Base-by-base conservation (phyloP, 768 basidiomycete genomes). In the Boletus sp. region DNA sequence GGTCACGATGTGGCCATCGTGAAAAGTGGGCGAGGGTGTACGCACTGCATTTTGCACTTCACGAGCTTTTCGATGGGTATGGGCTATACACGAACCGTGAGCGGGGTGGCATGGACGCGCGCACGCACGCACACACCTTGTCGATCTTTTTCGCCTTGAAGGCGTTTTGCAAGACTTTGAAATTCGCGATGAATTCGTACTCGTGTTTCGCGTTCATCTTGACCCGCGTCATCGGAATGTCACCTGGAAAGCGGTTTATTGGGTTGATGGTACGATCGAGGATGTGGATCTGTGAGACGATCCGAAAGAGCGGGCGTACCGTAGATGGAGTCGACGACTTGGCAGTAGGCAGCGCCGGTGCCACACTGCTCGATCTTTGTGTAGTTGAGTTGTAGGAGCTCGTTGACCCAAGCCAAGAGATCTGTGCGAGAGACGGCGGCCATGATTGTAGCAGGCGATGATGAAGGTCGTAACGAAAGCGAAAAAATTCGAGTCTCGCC, bases 1-100 rank as follows among this genome's bases (percentile, higher is more conserved):
- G 17, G 54, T 66, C 55, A 73, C 59, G 57, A 58, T 45, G 39
- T 17, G 46, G 24, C 14, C 24, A 62, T 62, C 44, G 47, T 47
- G 45, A 12, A 47, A n/a, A 18, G 50, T 10, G 14, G 39, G 35
- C 7, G 14, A 39, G 60, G 33, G 29, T 56, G 47, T 50, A 86
- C 90, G 71, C 76, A 91, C 89, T 98, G 96, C 95, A 98, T 98
- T 78, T 98, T 98, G 79, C 97, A 99, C 76, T 95, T 95, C 47
- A 92, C 85, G 37, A 99, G 85, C 66, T 81, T 88, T 65, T 98
- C 96, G n/a, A 99, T 89, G 7, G 83, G 91, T 71, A 99, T 94
- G 29, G 95, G 95, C 93, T 97, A 64, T 10, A 35, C 20, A 47
- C 3, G 45, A n/a, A 30, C 30, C 39, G 44, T 62, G 53, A 54